Percentiles rank a stretch among this genome's conserved stretches.
Evolutionary conservation across 441 rosid genomes (phyloP).

Genomic region (Euphorbia schlechtendalii): DNA sequence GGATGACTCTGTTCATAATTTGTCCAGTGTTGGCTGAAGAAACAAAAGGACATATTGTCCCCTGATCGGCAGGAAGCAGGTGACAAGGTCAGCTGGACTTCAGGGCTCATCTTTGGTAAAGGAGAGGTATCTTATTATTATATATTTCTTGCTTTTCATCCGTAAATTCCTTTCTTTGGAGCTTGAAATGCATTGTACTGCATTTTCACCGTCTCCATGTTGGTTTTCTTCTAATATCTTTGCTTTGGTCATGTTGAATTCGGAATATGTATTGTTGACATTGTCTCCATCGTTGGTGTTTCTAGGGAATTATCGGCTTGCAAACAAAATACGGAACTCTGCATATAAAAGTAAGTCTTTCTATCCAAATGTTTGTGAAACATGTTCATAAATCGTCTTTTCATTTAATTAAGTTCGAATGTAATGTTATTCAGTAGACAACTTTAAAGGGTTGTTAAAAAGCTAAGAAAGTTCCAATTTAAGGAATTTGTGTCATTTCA

Average conservation of each 20-base stretch:
- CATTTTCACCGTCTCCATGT: background rate
- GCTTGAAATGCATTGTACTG: background rate
- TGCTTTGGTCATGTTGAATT: background rate
- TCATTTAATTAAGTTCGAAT: background rate
- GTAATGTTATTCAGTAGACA: background rate
- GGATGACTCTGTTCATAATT: constrained; percentile 4
- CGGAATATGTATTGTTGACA: background rate
- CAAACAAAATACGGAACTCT: constrained; percentile 78
- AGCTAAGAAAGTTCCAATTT: background rate
- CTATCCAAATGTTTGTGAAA: background rate
- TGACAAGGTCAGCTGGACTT: constrained; percentile 65
- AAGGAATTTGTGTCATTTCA: background rate
- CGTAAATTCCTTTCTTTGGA: background rate
- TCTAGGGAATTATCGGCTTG: constrained; percentile 79
- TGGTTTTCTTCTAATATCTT: background rate
- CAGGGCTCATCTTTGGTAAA: constrained; percentile 81
- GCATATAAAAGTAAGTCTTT: constrained; percentile 63
- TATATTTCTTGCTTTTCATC: background rate
- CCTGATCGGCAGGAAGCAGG: constrained; percentile 69
- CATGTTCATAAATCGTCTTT: background rate
- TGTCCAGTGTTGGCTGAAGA: constrained; percentile 91
- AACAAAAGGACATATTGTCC: constrained; percentile 60
- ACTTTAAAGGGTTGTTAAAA: background rate
- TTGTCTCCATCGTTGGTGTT: constrained; percentile 12
- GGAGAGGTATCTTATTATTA: constrained; percentile 58